Evolutionary conservation across 768 basidiomycete genomes (phyloP).

Genomic region (Calocybe gangraenosa): DNA sequence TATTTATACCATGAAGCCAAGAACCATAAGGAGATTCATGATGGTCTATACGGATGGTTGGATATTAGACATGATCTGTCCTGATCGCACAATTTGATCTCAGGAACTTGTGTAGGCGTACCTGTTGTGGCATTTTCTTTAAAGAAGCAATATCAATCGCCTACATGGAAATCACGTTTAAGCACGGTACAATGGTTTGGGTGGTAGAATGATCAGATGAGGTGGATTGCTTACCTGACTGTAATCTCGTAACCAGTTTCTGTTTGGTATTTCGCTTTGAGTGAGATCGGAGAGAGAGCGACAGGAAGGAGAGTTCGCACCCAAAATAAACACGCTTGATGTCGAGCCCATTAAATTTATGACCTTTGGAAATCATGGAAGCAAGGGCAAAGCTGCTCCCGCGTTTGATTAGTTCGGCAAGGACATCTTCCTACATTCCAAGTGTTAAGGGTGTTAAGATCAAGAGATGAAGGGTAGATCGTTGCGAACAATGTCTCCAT

Average conservation of each 20-base stretch:
- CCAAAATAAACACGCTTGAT: constrained; percentile 83
- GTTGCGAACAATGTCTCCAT: constrained; percentile 77
- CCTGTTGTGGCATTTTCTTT: constrained; percentile 68
- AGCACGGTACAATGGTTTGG: neutral
- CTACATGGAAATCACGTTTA: constrained; percentile 26
- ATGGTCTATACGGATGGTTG: constrained; percentile 57
- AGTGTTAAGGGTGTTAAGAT: constrained; percentile 10
- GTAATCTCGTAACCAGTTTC: constrained; percentile 89
- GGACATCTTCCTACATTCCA: constrained; percentile 55
- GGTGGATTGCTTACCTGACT: no score
- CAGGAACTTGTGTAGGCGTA: constrained; percentile 22
- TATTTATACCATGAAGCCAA: constrained; percentile 75
- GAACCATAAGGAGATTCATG: constrained; percentile 82
- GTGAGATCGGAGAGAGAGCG: constrained; percentile 3
- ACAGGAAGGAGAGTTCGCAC: constrained; percentile 34
- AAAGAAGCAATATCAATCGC: constrained; percentile 82
- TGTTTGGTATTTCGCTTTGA: constrained; percentile 19
- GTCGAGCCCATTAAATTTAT: constrained; percentile 76
- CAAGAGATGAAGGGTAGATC: constrained; percentile 4
- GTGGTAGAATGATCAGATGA: neutral
- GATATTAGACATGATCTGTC: constrained; percentile 2
- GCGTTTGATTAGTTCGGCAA: constrained; percentile 57
- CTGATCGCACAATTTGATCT: neutral
- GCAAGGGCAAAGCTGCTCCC: constrained; percentile 53
- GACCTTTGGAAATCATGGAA: constrained; percentile 52